Conservation (phyloP, 331 rosid genomes). For the Arachis monticola region DNA sequence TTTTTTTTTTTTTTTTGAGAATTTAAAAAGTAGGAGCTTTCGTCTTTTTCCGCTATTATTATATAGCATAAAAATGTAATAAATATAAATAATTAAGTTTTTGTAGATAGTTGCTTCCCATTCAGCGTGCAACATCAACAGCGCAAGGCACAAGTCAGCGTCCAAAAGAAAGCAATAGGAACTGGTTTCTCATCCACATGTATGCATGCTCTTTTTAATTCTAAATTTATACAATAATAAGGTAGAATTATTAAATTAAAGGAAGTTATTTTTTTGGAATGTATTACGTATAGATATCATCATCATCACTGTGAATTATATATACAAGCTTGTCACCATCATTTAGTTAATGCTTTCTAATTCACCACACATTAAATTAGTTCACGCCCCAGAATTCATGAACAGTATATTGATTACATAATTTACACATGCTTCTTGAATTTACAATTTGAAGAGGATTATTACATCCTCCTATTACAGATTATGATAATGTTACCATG, state of each 20-base stretch:
- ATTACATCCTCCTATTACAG: too few species aligned
- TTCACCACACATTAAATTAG: conserved; percentile 39
- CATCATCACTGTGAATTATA: neutral
- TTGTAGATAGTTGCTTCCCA: conserved; percentile 46
- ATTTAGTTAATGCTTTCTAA: conserved; percentile 45
- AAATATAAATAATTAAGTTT: neutral
- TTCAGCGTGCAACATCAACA: conserved; percentile 61
- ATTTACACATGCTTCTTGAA: too few species aligned
- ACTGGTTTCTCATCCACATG: conserved; percentile 17
- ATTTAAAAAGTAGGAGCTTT: too few species aligned
- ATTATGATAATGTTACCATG: too few species aligned
- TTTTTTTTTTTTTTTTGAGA: too few species aligned
- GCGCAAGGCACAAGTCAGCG: conserved; percentile 19
- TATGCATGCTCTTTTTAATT: conserved; percentile 18
- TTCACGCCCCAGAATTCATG: neutral
- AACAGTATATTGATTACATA: too few species aligned
- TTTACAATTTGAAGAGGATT: too few species aligned
- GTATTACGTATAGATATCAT: too few species aligned
- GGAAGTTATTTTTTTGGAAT: too few species aligned
- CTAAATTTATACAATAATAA: neutral
- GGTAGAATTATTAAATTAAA: neutral
- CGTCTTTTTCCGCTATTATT: neutral
- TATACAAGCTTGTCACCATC: neutral
- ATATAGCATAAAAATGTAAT: too few species aligned
- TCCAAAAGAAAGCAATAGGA: conserved; percentile 30